Evolutionary conservation across 2,329 filamentous ascomycete species (phyloP), one percentile per base, ranked within the genome.

Genomic region (Calonectria henricotiae): DNA sequence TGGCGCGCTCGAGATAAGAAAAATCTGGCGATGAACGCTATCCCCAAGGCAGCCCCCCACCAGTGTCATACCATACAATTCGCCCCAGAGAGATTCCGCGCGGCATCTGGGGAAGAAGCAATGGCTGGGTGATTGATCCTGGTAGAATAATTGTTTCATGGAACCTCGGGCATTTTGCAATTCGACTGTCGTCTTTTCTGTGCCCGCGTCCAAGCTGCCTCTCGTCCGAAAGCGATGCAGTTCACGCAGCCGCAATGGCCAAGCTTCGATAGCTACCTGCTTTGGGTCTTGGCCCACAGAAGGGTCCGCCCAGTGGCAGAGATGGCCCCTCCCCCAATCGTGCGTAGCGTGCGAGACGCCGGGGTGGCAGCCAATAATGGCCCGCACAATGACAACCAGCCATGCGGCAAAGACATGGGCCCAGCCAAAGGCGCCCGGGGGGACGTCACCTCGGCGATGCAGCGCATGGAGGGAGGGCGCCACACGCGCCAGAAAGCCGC

Each of bases 391-490:
- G 70, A 55, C 71, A 77, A 77, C 73, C 68, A 71, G 39, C 62
- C 61, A 73, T 75, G 75, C 75, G 71, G 75, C 75, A 77, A 77
- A 74, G 74, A 76, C 73, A 75, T 66, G 72, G 73, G 43, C 27
- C 69, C 70, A 62, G 62, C 41, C 69, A 72, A 64, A 71, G 46
- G 49, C 74, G 67, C 68, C 69, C 55, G 61, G 69, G 55, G 69
- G 65, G 73, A 77, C 75, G 75, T 77, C 75, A 77, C 75, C 67
- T 68, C 65, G 74, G 72, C 64, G 60, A 74, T 71, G 71, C 67
- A 67, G 65, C 63, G 67, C 69, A 76, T 70, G 73, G 67, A 49
- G 55, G 49, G 58, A 60, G 46, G 65, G 74, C 73, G 73, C 75
- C 73, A 75, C 69, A 67, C 65, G 68, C 70, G 67, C 60, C 55